Evolutionary conservation across 169 alveolate genomes (phyloP).

Genomic region (Eimeria acervulina): DNA sequence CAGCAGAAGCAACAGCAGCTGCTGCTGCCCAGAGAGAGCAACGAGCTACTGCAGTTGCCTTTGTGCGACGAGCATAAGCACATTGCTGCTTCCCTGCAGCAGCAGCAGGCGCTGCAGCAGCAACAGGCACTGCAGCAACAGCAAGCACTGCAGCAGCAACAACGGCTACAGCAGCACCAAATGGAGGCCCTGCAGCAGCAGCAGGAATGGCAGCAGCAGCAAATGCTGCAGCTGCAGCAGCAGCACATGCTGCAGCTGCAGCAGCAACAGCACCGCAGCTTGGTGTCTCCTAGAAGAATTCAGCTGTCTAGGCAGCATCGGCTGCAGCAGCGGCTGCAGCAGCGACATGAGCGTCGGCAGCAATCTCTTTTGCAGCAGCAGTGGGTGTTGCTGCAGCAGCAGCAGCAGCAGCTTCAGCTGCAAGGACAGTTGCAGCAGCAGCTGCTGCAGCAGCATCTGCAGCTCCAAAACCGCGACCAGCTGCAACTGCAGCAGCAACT

Average conservation of each 20-base stretch:
- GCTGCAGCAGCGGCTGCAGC: conserved; percentile 43
- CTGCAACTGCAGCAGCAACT: conserved; percentile 13
- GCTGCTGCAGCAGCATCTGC: conserved; percentile 4
- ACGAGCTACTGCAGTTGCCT: neutral
- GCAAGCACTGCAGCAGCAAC: conserved; percentile 22
- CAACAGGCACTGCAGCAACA: neutral
- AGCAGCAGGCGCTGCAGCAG: conserved; percentile 17
- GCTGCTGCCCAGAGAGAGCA: conserved; percentile 9
- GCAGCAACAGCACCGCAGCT: conserved; percentile 5
- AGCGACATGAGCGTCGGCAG: conserved; percentile 19
- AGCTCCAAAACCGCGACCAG: neutral
- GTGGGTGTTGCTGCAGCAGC: conserved; percentile 41
- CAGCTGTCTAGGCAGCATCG: neutral
- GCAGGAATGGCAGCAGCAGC: conserved; percentile 17
- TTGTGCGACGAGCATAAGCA: conserved; percentile 25
- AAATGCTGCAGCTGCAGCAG: conserved; percentile 20
- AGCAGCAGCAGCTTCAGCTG: conserved; percentile 37
- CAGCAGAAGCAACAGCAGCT: conserved; percentile 41
- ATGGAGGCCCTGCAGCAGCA: conserved; percentile 12
- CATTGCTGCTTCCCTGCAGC: conserved; percentile 37
- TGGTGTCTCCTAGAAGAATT: neutral
- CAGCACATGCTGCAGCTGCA: conserved; percentile 9
- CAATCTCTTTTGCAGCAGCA: neutral
- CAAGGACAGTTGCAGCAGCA: conserved; percentile 22
- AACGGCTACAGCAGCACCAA: neutral